A percentile compares a stretch with the other conserved stretches of the same genome.
Conservation (phyloP, 306 rosid genomes). For the Arachis stenosperma region DNA sequence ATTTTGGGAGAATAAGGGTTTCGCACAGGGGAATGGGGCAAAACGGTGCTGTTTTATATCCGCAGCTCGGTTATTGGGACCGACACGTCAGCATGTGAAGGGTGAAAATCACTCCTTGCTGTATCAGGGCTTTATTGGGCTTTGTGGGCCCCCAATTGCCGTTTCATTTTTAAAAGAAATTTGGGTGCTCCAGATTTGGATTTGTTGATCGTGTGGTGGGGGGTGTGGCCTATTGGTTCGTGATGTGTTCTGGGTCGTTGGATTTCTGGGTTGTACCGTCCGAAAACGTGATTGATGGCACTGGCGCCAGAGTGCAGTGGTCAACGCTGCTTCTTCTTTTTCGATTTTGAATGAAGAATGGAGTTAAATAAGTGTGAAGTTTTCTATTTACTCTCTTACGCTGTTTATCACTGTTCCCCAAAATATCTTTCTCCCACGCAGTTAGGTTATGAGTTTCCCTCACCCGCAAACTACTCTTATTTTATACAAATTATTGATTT, state of each 20-base stretch:
- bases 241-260: background rate
- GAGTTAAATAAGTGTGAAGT: background rate
- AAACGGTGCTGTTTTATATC: slow-evolving; percentile 4
- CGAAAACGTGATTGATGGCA: background rate
- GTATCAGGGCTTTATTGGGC: background rate
- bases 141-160: slow-evolving; percentile 9
- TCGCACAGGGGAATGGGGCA: background rate
- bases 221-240: background rate
- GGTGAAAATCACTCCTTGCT: background rate
- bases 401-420: slow-evolving; percentile 18
- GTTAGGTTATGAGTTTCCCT: background rate
- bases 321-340: slow-evolving; percentile 33
- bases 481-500: too few species aligned
- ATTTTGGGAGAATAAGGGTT: background rate
- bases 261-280: background rate
- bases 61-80: background rate
- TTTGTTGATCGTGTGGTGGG: slow-evolving; percentile 27
- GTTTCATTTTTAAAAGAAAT: background rate
- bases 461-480: too few species aligned
- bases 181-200: slow-evolving; percentile 4
- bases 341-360: background rate
- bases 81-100: slow-evolving; percentile 23
- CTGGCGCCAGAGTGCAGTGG: slow-evolving; percentile 1
- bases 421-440: slow-evolving; percentile 19
- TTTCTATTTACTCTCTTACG: background rate